phyloP scores from a whole-genome alignment of 352 stramenopile genomes.

The Thalassiosira mediterranea region DNA sequence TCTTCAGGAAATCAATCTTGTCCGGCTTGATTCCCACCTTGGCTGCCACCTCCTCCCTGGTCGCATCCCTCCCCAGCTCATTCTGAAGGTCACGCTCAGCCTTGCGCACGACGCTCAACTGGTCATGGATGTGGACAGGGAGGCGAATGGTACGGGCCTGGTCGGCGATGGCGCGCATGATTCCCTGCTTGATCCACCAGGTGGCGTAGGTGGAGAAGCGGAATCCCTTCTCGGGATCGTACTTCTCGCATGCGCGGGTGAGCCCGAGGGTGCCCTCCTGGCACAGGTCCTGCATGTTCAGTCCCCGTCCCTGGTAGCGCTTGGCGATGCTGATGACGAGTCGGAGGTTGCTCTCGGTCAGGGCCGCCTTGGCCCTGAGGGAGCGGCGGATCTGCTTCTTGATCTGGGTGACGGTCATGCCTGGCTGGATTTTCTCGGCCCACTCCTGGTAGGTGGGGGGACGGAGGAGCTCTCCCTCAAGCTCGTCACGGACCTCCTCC shows the following conservation, averaged over 20 bases:
- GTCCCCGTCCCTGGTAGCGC: constrained; percentile 84
- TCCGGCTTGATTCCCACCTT: constrained; percentile 83
- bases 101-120: constrained; percentile 83
- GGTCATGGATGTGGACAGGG: constrained; percentile 88
- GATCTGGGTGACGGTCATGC: constrained; percentile 76
- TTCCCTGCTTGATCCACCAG: constrained; percentile 87
- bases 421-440: constrained; percentile 58
- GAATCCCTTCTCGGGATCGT: constrained; percentile 81
- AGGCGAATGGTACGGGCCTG: constrained; percentile 87
- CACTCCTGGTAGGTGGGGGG: constrained; percentile 82
- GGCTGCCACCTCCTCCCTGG: constrained; percentile 81
- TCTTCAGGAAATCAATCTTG: constrained; percentile 73
- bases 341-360: constrained; percentile 87
- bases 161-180: constrained; percentile 87
- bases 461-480: constrained; percentile 74
- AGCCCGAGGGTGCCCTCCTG: constrained; percentile 87
- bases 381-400: constrained; percentile 84
- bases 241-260: constrained; percentile 84
- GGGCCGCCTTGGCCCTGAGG: constrained; percentile 79
- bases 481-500: constrained; percentile 67
- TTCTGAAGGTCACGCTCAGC: constrained; percentile 66
- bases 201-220: constrained; percentile 87
- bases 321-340: constrained; percentile 87
- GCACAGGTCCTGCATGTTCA: constrained; percentile 85
- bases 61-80: constrained; percentile 79